A percentile compares a stretch with the other conserved stretches of the same genome.
Conservation (phyloP, 1,284 basidiomycete genomes). For the Anthracocystis panici-leucophaei region DNA sequence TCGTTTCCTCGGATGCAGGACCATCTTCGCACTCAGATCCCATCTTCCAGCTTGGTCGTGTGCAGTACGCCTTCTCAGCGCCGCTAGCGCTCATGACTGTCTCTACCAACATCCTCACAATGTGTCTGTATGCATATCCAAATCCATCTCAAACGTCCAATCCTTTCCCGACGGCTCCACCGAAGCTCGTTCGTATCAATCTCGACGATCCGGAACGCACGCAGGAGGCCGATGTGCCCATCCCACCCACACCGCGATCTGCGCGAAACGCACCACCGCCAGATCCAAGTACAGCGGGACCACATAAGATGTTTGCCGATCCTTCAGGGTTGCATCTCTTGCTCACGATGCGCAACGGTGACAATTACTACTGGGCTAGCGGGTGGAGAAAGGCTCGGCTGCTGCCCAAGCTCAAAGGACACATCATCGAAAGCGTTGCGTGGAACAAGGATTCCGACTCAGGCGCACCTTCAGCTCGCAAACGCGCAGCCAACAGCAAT, state of each 20-base stretch:
- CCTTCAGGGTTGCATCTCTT: conserved; percentile 91
- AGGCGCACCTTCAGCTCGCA: conserved; percentile 7
- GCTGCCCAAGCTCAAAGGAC: conserved; percentile 78
- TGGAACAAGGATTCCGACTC: conserved; percentile 76
- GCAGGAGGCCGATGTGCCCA: conserved; percentile 62
- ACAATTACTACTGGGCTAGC: conserved; percentile 84
- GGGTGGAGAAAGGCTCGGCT: conserved; percentile 61
- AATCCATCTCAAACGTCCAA: conserved; percentile 22
- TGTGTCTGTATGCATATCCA: conserved; percentile 61
- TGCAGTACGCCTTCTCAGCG: conserved; percentile 67
- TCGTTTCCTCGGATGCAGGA: conserved; percentile 55
- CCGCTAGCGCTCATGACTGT: conserved; percentile 63
- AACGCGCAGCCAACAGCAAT: conserved; percentile 9
- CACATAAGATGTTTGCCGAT: conserved; percentile 73
- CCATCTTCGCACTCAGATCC: conserved; percentile 39
- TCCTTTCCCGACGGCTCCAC: conserved; percentile 37
- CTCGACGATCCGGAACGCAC: conserved; percentile 66
- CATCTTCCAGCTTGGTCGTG: conserved; percentile 66
- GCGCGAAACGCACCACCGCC: conserved; percentile 47
- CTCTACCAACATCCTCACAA: conserved; percentile 64
- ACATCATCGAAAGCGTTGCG: conserved; percentile 85
- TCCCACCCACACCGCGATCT: conserved; percentile 52
- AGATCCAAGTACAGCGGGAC: conserved; percentile 49
- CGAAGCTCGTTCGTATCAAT: conserved; percentile 64
- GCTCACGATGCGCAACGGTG: conserved; percentile 85